Percentiles rank a stretch among this genome's conserved stretches.
phyloP scores from a whole-genome alignment of 805 yeast species.

The Phaffomyces thermotolerans region DNA sequence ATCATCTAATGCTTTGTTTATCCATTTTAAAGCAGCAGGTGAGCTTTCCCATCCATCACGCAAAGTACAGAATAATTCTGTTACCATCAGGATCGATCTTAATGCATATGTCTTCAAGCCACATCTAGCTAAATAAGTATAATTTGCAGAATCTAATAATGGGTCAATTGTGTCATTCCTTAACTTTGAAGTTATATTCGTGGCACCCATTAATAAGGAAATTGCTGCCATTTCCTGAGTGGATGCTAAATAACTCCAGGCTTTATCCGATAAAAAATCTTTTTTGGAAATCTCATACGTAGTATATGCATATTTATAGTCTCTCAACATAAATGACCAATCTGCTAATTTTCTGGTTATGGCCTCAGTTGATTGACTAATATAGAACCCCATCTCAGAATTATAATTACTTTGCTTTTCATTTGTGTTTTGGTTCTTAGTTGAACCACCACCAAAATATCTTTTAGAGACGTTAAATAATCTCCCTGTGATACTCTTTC shows the following conservation, averaged over 20 bases:
- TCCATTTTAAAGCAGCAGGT: slow-evolving; percentile 35
- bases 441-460: slow-evolving; percentile 32
- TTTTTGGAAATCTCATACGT: slow-evolving; percentile 77
- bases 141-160: slow-evolving; percentile 55
- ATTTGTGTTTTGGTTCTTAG: slow-evolving; percentile 15
- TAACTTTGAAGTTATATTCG: slow-evolving; percentile 33
- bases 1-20: slow-evolving; percentile 40
- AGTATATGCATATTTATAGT: slow-evolving; percentile 75
- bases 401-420: slow-evolving; percentile 35
- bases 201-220: slow-evolving; percentile 55
- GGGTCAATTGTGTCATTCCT: slow-evolving; percentile 41
- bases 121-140: slow-evolving; percentile 68
- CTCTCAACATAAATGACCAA: slow-evolving; percentile 86
- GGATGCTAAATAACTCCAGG: slow-evolving; percentile 75
- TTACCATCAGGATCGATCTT: slow-evolving; percentile 55
- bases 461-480: slow-evolving; percentile 60
- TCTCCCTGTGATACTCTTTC: slow-evolving; percentile 69
- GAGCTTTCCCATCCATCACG: slow-evolving; percentile 36
- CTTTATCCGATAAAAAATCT: slow-evolving; percentile 70
- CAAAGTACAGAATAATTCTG: slow-evolving; percentile 55
- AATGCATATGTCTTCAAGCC: slow-evolving; percentile 63
- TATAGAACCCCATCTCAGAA: slow-evolving; percentile 48
- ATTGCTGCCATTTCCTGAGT: slow-evolving; percentile 84
- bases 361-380: slow-evolving; percentile 60
- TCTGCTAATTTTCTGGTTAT: slow-evolving; percentile 79